phyloP scores from a whole-genome alignment of 768 basidiomycete species.

The Boletellus sp. region DNA sequence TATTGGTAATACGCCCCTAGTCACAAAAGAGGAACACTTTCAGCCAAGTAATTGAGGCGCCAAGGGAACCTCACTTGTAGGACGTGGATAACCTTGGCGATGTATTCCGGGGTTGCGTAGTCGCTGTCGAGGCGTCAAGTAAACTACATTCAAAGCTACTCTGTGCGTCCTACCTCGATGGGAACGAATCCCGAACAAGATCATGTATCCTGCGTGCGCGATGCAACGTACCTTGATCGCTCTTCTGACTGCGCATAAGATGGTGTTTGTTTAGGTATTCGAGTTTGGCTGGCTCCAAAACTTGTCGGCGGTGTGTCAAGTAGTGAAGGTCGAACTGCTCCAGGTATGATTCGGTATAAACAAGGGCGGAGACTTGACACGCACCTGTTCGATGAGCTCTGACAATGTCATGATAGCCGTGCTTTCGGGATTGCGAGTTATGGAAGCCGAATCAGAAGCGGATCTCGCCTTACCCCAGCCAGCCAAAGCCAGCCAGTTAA shows the following conservation, averaged over 20 bases:
- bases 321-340: constrained; percentile 69
- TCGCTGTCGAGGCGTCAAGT: constrained; percentile 29
- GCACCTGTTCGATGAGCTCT: constrained; percentile 63
- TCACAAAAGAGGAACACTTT: background rate
- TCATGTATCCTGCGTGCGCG: constrained; percentile 55
- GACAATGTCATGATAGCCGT: constrained; percentile 58
- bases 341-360: background rate
- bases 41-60: background rate
- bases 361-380: constrained; percentile 11
- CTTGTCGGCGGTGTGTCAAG: constrained; percentile 80
- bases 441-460: constrained; percentile 18
- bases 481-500: constrained; percentile 93
- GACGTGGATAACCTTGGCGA: constrained; percentile 58
- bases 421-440: constrained; percentile 55
- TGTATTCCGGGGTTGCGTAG: constrained; percentile 52
- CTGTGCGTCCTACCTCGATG: constrained; percentile 44
- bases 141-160: background rate
- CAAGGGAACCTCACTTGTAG: constrained; percentile 45
- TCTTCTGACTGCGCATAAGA: constrained; percentile 53
- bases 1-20: constrained; percentile 65
- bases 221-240: constrained; percentile 45
- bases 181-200: constrained; percentile 53
- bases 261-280: constrained; percentile 89
- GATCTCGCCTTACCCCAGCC: constrained; percentile 73
- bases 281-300: constrained; percentile 75